Base-by-base conservation (phyloP, 345 rosid genomes). In the Bruguiera sexangula region DNA sequence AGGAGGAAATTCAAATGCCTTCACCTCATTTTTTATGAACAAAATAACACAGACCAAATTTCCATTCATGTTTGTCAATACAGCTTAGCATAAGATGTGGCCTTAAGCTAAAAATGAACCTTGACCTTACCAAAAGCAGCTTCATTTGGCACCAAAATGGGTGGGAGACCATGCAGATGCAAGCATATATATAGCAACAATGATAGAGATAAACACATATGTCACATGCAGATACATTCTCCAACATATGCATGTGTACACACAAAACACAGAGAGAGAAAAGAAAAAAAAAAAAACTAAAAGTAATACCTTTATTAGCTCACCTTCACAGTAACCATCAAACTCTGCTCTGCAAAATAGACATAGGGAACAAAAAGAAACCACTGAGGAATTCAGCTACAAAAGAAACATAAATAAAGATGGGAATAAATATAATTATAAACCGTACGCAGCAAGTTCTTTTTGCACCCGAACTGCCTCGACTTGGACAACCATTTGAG, bases 291-390 rank as follows among this genome's bases (percentile, higher is more conserved):
- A 43, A 43, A 11, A 43, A 11, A 43, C 0, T 18, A 7, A 30
- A 31, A 15, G 71, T n/a, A 60, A 59, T 85, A 88, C 98, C 97
- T 91, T 93, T 61, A 93, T 89, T 48, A 93, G 88, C 83, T 93
- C 98, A 62, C 96, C 98, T 86, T 86, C 94, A 76, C 98, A 93
- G 67, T 93, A 91, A 75, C 98, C 98, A 82, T 93, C 97, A 77
- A 93, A 91, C 69, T 93, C 98, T 31, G 97, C 89, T 65, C 98
- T 93, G 89, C 60, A 86, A 70, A 31, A 36, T 18, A 52, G 22
- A 78, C 74, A 24, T 4, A 24, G 26, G 31, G 29, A 34, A 69
- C 63, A 24, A 70, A 65, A 58, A 5, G 66, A 66, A 22, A 26
- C 22, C 27, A 65, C 27, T 72, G n/a, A 66, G 59, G 53, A 77